Conservation (phyloP, 2,329 filamentous ascomycete species). For the Fusarium sp. region DNA sequence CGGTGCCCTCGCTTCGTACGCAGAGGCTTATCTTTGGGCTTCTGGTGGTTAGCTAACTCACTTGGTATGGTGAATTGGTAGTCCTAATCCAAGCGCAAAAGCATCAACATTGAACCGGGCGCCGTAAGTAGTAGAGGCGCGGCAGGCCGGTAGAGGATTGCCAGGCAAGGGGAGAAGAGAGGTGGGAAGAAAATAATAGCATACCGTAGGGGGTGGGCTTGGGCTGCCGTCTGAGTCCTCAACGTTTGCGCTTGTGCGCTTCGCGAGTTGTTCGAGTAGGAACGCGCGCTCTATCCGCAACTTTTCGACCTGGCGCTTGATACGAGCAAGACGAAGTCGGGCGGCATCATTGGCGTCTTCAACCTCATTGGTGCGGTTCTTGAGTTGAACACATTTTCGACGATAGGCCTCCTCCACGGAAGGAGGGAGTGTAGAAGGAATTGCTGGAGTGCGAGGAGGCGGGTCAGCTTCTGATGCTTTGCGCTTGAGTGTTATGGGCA, state of each 20-base stretch:
- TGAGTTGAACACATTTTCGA: constrained; percentile 94
- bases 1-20: constrained; percentile 79
- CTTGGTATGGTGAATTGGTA: constrained; percentile 48
- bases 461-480: constrained; percentile 54
- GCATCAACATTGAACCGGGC: constrained; percentile 50
- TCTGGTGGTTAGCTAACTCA: constrained; percentile 52
- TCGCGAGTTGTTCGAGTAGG: constrained; percentile 77
- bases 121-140: constrained; percentile 30
- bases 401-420: constrained; percentile 97
- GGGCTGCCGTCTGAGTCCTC: constrained; percentile 84
- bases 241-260: constrained; percentile 78
- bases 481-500: constrained; percentile 52
- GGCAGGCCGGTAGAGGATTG: constrained; percentile 32
- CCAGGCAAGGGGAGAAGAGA: constrained; percentile 26
- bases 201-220: constrained; percentile 82
- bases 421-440: constrained; percentile 77
- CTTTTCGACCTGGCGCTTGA: constrained; percentile 90
- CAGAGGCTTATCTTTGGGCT: constrained; percentile 83
- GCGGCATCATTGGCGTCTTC: constrained; percentile 91
- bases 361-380: constrained; percentile 90
- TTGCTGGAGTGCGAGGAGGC: constrained; percentile 52
- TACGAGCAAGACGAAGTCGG: constrained; percentile 79
- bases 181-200: constrained; percentile 43
- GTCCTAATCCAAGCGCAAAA: constrained; percentile 51
- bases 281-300: constrained; percentile 87